Evolutionary conservation across 2,329 filamentous ascomycete genomes (phyloP).

Genomic region (Anthostomella pinea): DNA sequence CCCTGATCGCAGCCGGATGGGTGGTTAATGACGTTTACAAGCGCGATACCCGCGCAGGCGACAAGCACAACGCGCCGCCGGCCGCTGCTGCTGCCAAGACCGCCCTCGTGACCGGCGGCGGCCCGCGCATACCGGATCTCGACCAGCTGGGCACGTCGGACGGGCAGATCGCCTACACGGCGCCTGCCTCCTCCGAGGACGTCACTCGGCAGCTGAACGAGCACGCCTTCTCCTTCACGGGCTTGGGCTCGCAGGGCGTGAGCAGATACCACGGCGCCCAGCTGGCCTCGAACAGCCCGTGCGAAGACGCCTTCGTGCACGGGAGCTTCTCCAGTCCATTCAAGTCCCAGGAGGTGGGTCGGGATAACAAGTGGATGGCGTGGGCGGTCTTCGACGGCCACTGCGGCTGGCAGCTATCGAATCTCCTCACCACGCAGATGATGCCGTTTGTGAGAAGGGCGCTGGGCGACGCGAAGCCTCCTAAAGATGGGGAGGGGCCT

Average conservation of each 20-base stretch:
- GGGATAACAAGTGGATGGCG: constrained; percentile 32
- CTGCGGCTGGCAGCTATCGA: constrained; percentile 34
- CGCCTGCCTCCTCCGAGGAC: constrained; percentile 23
- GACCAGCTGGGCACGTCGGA: constrained; percentile 24
- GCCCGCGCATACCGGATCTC: constrained; percentile 22
- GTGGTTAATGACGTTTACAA: no score
- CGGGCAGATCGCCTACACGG: constrained; percentile 22
- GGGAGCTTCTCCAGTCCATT: constrained; percentile 30
- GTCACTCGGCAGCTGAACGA: constrained; percentile 30
- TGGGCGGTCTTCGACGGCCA: constrained; percentile 37
- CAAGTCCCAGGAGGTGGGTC: constrained; percentile 6
- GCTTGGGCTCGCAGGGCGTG: constrained; percentile 15
- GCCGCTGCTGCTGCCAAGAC: constrained; percentile 1
- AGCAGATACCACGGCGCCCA: constrained; percentile 32
- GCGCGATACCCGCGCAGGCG: constrained; percentile 2
- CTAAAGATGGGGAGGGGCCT: constrained; percentile 5
- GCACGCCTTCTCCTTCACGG: constrained; percentile 22
- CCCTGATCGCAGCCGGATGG: constrained; percentile 16
- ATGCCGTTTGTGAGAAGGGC: constrained; percentile 30
- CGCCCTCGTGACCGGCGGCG: constrained; percentile 2
- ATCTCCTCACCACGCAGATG: constrained; percentile 29
- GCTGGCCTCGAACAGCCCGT: constrained; percentile 32
- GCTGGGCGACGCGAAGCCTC: constrained; percentile 16
- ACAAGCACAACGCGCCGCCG: constrained; percentile 7
- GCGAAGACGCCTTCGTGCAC: constrained; percentile 34